These are phyloP conservation scores for Cyberlindnera maritima DNA, from an alignment of 805 yeast genomes.

Conservation along the genomic window DNA sequence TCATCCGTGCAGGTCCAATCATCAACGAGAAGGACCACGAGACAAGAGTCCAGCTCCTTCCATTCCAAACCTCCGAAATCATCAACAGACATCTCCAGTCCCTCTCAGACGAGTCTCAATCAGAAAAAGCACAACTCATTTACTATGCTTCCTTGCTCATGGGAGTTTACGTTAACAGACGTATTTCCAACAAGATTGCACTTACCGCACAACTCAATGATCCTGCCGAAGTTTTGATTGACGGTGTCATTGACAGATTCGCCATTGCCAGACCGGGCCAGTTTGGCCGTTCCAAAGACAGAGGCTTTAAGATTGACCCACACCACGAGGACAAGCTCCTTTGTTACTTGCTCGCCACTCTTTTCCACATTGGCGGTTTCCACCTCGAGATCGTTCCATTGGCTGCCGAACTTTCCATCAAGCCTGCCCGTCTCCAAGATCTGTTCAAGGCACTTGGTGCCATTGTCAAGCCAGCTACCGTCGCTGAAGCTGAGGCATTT, in stretches of 20 bases:
- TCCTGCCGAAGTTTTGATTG: constrained; percentile 72
- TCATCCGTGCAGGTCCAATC: constrained; percentile 62
- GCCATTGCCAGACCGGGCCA: constrained; percentile 62
- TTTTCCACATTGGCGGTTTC: constrained; percentile 75
- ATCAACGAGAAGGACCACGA: constrained; percentile 51
- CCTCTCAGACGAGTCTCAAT: constrained; percentile 42
- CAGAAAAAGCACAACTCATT: constrained; percentile 62
- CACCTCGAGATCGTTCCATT: constrained; percentile 74
- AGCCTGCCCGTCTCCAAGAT: constrained; percentile 66
- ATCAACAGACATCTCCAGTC: constrained; percentile 43
- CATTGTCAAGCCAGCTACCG: constrained; percentile 64
- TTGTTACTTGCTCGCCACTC: constrained; percentile 69
- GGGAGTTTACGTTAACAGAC: constrained; percentile 75
- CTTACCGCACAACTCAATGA: constrained; percentile 59
- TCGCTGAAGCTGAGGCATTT: constrained; percentile 70
- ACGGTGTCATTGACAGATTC: constrained; percentile 69
- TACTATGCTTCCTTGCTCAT: constrained; percentile 77
- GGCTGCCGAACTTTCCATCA: constrained; percentile 79
- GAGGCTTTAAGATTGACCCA: constrained; percentile 82
- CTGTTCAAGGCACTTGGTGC: constrained; percentile 85
- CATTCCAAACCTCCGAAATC: constrained; percentile 57
- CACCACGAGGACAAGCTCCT: constrained; percentile 82
- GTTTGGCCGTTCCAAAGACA: constrained; percentile 72
- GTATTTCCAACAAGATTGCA: constrained; percentile 55
- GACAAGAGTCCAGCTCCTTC: constrained; percentile 55